These are phyloP conservation scores for Pythium biforme DNA, from an alignment of 352 stramenopile species.

Conservation along the genomic window DNA sequence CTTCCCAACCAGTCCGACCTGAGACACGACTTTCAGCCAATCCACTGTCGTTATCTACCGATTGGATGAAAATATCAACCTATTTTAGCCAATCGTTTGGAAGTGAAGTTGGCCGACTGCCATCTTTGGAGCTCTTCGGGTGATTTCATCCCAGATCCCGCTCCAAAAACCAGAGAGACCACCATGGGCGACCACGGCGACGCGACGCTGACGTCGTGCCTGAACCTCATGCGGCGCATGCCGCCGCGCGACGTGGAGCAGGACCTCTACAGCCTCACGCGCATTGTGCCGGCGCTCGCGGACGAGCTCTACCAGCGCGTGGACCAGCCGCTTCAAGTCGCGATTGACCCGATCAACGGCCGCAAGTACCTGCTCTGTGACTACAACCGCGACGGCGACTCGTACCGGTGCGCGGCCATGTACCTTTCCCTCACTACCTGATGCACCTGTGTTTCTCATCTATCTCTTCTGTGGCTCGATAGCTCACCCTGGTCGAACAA, in stretches of 20 bases:
- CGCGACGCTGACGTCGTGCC: conserved; percentile 64
- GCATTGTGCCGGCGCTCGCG: conserved; percentile 73
- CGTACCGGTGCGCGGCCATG: conserved; percentile 54
- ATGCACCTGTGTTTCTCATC: background rate
- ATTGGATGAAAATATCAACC: conserved; percentile 9
- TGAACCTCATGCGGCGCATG: conserved; percentile 91
- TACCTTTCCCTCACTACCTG: background rate
- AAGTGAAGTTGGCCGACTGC: conserved; percentile 7
- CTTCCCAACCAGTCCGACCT: conserved; percentile 27
- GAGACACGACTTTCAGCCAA: conserved; percentile 17
- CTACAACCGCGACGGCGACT: conserved; percentile 95
- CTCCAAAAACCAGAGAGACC: background rate
- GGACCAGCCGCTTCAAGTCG: conserved; percentile 90
- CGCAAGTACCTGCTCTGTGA: conserved; percentile 93
- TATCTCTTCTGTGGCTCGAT: background rate
- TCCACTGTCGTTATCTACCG: background rate
- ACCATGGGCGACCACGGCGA: conserved; percentile 34
- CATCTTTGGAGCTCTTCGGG: too few relatives aligned
- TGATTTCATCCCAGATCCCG: too few relatives aligned
- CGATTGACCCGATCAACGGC: conserved; percentile 81
- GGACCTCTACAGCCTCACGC: conserved; percentile 83
- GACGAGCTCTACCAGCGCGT: conserved; percentile 93
- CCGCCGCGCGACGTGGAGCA: conserved; percentile 82
- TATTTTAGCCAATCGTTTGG: conserved; percentile 17
- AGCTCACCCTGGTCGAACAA: conserved; percentile 93